Evolutionary conservation across 257 asterid species (phyloP), one percentile per base, ranked within the genome.

Genomic region (Nicotiana paniculata): DNA sequence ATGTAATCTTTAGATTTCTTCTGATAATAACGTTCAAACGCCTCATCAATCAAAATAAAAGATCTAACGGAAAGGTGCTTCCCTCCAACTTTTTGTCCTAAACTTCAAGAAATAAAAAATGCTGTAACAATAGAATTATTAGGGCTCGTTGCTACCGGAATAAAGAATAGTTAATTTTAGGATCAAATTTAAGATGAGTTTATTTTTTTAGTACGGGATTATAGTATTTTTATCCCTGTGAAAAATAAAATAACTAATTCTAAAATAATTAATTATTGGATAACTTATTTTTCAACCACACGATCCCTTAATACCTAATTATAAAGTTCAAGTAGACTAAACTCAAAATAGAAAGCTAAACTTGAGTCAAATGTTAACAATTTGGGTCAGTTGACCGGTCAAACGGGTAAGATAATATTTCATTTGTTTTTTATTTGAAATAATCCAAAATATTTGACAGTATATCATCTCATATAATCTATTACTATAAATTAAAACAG

Each of bases 21-120:
- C 16, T 15, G 63, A 75, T 51, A 75, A 75, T 51, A 51, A 75
- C 62, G 37, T 75, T 75, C 63, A 75, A 75, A 48, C 79, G 62
- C n/a, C 62, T 24, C 61, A 26, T 24, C 63, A 51, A 51, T 43
- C 3, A 43, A 55, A 48, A 74, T 48, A 48, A 74, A 74, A 21
- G 8, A 72, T 72, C 9, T 46, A 46, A 61, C 21, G 21, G 37
- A 70, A 43, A 46, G 24, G n/a, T 46, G 39, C 79, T 46, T 58
- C 24, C 39, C 39, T 72, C 79, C 79, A 72, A 46, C 37, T 24
- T 43, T 11, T 24, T 13, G 61, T 72, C 58, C 35, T 37, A 59
- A n/a, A 59, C 39, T 51, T 51, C 15, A 51, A 51, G 15, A 3
- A 51, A 51, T 11, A 2, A 46, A 54, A 54, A 54, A 53, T 39